These are phyloP conservation scores for Amauroascus niger DNA, from an alignment of 2,329 filamentous ascomycete genomes.

Conservation along the genomic window DNA sequence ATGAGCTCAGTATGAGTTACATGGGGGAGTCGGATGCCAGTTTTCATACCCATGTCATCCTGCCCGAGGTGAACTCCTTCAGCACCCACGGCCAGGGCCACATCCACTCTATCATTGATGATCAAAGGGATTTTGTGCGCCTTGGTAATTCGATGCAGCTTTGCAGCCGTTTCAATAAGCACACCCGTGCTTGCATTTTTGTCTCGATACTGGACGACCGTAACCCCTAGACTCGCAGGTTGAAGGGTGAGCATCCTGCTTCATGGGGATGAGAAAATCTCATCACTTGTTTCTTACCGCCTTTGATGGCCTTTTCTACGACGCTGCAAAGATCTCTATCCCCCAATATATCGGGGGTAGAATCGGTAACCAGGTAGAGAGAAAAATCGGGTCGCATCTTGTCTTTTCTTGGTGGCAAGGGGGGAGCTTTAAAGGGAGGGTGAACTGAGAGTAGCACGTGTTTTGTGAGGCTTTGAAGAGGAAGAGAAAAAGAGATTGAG, in stretches of 20 bases:
- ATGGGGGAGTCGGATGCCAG: no score
- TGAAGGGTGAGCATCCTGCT: background rate
- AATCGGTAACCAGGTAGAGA: slow-evolving; percentile 87
- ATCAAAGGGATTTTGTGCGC: slow-evolving; percentile 64
- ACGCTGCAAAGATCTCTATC: slow-evolving; percentile 59
- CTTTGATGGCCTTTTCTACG: slow-evolving; percentile 64
- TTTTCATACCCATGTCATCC: slow-evolving; percentile 69
- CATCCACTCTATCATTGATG: slow-evolving; percentile 88
- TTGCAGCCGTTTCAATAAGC: slow-evolving; percentile 60
- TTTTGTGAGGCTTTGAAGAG: background rate
- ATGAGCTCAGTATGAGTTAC: background rate
- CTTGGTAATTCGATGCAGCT: slow-evolving; percentile 61
- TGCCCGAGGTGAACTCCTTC: slow-evolving; percentile 94
- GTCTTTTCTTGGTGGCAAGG: background rate
- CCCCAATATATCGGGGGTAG: slow-evolving; percentile 73
- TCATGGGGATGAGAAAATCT: background rate
- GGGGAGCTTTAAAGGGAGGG: background rate
- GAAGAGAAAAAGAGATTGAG: background rate
- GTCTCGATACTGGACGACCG: slow-evolving; percentile 82
- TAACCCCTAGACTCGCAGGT: slow-evolving; percentile 48
- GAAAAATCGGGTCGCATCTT: slow-evolving; percentile 56
- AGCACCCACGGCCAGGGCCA: slow-evolving; percentile 72
- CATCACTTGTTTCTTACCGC: slow-evolving; percentile 42
- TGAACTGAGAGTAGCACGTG: background rate
- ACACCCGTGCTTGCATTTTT: slow-evolving; percentile 67